phyloP scores from a whole-genome alignment of 2,329 filamentous ascomycete genomes.

The Phaeosphaeria sp. region DNA sequence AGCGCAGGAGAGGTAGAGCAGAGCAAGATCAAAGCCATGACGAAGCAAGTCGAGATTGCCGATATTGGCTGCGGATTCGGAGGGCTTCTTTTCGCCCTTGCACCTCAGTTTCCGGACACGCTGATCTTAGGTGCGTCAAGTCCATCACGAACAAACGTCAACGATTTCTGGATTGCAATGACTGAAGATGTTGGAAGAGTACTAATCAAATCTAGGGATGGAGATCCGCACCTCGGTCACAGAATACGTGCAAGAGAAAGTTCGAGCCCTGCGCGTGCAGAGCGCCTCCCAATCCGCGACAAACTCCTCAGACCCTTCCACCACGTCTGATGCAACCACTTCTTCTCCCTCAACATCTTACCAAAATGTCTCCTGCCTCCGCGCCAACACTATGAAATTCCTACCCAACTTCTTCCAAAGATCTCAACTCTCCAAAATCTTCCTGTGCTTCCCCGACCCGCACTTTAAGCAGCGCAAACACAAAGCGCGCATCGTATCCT shows the following conservation, averaged over 20 bases:
- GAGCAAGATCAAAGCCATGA: conserved; percentile 47
- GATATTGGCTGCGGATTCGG: conserved; percentile 98
- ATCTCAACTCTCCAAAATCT: conserved; percentile 84
- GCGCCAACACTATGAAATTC: conserved; percentile 99
- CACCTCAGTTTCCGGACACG: conserved; percentile 79
- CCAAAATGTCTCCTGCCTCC: conserved; percentile 87
- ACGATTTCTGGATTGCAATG: no score
- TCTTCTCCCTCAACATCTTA: conserved; percentile 38
- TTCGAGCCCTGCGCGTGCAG: conserved; percentile 78
- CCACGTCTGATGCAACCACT: no score
- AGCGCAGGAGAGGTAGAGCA: conserved; percentile 19
- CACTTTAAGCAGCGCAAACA: conserved; percentile 98
- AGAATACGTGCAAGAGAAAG: conserved; percentile 87
- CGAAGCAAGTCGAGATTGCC: conserved; percentile 83
- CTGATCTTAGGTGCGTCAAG: conserved; percentile 77
- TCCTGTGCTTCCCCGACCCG: conserved; percentile 97
- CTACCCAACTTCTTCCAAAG: conserved; percentile 95
- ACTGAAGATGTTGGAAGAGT: neutral
- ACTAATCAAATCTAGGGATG: conserved; percentile 65
- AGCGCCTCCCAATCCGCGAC: conserved; percentile 59
- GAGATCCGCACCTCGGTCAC: conserved; percentile 92
- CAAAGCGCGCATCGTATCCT: conserved; percentile 92
- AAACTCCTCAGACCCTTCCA: no score
- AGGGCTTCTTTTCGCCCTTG: conserved; percentile 84
- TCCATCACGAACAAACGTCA: neutral